Evolutionary conservation across 495 filamentous ascomycete genomes (phyloP).

Genomic region (Annulohypoxylon stygium): DNA sequence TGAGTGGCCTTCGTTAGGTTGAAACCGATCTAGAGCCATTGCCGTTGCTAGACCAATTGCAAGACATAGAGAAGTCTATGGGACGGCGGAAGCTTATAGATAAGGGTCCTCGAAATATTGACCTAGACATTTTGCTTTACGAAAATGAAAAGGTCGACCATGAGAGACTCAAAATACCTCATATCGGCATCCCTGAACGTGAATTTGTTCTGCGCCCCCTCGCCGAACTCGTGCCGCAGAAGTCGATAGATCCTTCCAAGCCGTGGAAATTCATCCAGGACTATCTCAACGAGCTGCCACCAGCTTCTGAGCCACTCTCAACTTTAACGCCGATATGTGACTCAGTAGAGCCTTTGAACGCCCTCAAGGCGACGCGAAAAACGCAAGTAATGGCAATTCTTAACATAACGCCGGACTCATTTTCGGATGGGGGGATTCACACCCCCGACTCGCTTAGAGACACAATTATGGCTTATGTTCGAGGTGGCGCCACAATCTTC

Average conservation of each 20-base stretch:
- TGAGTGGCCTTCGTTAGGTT: slow-evolving; percentile 66
- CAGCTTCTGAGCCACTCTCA: slow-evolving; percentile 65
- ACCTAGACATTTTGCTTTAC: slow-evolving; percentile 94
- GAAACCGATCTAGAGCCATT: slow-evolving; percentile 82
- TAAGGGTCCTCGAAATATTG: slow-evolving; percentile 93
- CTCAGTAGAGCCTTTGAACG: slow-evolving; percentile 69
- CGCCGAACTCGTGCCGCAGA: slow-evolving; percentile 80
- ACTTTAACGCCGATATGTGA: slow-evolving; percentile 77
- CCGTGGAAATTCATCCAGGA: slow-evolving; percentile 67
- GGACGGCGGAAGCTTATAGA: slow-evolving; percentile 88
- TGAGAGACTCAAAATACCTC: slow-evolving; percentile 83
- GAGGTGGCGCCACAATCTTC: slow-evolving; percentile 81
- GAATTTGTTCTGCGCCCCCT: slow-evolving; percentile 94
- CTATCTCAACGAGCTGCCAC: slow-evolving; percentile 74
- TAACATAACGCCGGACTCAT: slow-evolving; percentile 96
- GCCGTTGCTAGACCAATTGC: slow-evolving; percentile 80
- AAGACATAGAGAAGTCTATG: slow-evolving; percentile 82
- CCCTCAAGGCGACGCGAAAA: slow-evolving; percentile 71
- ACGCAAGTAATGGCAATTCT: slow-evolving; percentile 94
- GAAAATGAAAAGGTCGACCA: slow-evolving; percentile 74
- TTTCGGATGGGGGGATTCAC: slow-evolving; percentile 88
- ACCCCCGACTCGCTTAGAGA: slow-evolving; percentile 50
- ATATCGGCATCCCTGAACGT: slow-evolving; percentile 86
- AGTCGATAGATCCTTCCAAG: slow-evolving; percentile 60
- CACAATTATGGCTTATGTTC: slow-evolving; percentile 70